Evolutionary conservation across 306 rosid species (phyloP).

Genomic region (Sicyos edulis): DNA sequence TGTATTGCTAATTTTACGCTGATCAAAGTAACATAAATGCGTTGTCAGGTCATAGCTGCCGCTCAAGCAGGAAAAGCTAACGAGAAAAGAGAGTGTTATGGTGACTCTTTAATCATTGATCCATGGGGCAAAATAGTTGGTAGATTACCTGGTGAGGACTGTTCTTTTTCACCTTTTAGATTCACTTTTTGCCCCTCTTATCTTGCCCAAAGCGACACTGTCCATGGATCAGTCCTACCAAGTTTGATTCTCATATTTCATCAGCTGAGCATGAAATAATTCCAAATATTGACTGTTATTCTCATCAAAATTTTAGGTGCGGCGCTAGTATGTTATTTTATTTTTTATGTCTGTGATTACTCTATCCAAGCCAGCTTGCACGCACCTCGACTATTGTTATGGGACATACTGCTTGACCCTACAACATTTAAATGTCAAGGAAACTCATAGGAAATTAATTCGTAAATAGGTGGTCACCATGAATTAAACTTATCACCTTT

Average conservation of each 20-base stretch:
- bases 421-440: too few species aligned
- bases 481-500: too few species aligned
- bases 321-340: background rate
- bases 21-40: slow-evolving; percentile 27
- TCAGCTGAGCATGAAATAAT: background rate
- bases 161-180: background rate
- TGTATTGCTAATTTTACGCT: slow-evolving; percentile 16
- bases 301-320: background rate
- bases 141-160: slow-evolving; percentile 63
- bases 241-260: background rate
- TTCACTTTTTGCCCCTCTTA: background rate
- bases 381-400: too few species aligned
- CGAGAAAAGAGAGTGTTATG: slow-evolving; percentile 80
- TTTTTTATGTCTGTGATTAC: too few species aligned
- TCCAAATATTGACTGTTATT: background rate
- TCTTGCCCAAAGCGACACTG: background rate
- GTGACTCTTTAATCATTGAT: slow-evolving; percentile 78
- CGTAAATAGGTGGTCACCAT: too few species aligned
- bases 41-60: slow-evolving; percentile 83
- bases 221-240: background rate
- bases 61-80: slow-evolving; percentile 82
- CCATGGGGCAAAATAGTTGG: slow-evolving; percentile 91
- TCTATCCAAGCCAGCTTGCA: too few species aligned
- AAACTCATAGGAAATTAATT: too few species aligned
- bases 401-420: too few species aligned